Conservation (phyloP, 352 stramenopile species). For the Phytophthora vignae region DNA sequence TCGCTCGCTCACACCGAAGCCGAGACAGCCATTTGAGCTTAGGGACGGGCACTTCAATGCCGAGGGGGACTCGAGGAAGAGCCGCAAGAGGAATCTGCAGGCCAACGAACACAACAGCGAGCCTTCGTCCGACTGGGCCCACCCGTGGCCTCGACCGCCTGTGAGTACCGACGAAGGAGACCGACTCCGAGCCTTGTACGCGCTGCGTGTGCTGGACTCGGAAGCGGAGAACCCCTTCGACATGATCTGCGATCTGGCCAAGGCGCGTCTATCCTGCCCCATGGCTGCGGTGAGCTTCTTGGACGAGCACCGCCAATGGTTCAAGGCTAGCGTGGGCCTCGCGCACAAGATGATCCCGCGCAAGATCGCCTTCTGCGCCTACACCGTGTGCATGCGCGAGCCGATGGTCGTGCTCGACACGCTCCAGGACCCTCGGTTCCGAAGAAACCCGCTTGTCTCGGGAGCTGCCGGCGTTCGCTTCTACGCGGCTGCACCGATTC, state of each 20-base stretch:
- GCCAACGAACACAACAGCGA: conserved; percentile 31
- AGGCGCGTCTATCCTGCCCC: conserved; percentile 64
- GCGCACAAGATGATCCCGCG: conserved; percentile 81
- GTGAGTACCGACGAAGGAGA: conserved; percentile 59
- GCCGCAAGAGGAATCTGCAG: conserved; percentile 15
- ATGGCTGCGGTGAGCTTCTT: conserved; percentile 88
- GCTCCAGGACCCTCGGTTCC: conserved; percentile 89
- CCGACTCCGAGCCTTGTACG: conserved; percentile 57
- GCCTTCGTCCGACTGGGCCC: conserved; percentile 44
- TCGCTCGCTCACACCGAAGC: conserved; percentile 27
- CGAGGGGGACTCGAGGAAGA: conserved; percentile 39
- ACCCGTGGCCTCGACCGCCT: conserved; percentile 80
- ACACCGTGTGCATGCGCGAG: conserved; percentile 65
- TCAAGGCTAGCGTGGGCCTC: conserved; percentile 75
- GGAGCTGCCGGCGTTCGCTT: conserved; percentile 93
- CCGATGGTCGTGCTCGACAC: conserved; percentile 90
- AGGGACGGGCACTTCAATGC: conserved; percentile 44
- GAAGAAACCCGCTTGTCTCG: conserved; percentile 89
- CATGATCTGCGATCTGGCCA: conserved; percentile 84
- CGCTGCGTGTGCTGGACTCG: conserved; percentile 70
- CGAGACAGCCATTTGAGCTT: conserved; percentile 21
- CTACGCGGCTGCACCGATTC: conserved; percentile 89
- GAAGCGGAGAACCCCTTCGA: conserved; percentile 68
- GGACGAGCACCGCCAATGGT: conserved; percentile 81
- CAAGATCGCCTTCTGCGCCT: conserved; percentile 85